Conservation (phyloP, 2,329 filamentous ascomycete genomes). For the Fusarium sp. region DNA sequence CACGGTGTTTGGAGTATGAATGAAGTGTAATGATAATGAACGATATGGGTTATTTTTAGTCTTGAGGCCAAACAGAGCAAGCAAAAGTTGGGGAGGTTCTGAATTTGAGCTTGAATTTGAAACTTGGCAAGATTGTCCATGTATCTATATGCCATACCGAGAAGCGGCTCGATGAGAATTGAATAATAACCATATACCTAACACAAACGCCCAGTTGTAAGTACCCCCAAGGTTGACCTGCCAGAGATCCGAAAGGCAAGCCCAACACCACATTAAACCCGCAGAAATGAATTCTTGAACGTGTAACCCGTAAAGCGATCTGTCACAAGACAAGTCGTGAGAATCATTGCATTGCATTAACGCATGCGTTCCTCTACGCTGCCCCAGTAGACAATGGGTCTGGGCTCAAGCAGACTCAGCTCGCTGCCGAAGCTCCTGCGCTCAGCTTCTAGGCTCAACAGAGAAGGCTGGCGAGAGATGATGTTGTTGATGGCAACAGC, state of each 20-base stretch:
- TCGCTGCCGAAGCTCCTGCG: conserved; percentile 65
- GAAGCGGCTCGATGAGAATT: conserved; percentile 19
- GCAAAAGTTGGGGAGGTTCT: conserved; percentile 1
- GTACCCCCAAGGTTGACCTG: conserved; percentile 9
- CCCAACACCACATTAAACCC: conserved; percentile 29
- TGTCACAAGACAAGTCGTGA: conserved; percentile 12
- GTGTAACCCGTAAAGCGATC: conserved; percentile 12
- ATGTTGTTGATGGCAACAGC: conserved; percentile 70
- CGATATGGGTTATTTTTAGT: conserved; percentile 13
- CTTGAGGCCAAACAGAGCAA: neutral
- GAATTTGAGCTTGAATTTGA: conserved; percentile 13
- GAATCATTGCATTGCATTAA: conserved; percentile 34
- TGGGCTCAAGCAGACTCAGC: conserved; percentile 70
- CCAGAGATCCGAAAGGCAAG: conserved; percentile 26
- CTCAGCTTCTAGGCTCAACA: conserved; percentile 70
- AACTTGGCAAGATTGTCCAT: conserved; percentile 17
- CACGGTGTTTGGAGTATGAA: conserved; percentile 1
- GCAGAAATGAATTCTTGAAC: conserved; percentile 5
- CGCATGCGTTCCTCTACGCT: conserved; percentile 72
- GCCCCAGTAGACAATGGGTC: conserved; percentile 73
- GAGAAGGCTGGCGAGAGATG: conserved; percentile 69
- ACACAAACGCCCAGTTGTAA: conserved; percentile 33
- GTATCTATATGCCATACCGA: conserved; percentile 26
- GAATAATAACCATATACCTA: conserved; percentile 17
- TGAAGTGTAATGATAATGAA: conserved; percentile 17